Evolutionary conservation across 257 asterid species (phyloP), one percentile per base, ranked within the genome.

Genomic region (Perilla frutescens): DNA sequence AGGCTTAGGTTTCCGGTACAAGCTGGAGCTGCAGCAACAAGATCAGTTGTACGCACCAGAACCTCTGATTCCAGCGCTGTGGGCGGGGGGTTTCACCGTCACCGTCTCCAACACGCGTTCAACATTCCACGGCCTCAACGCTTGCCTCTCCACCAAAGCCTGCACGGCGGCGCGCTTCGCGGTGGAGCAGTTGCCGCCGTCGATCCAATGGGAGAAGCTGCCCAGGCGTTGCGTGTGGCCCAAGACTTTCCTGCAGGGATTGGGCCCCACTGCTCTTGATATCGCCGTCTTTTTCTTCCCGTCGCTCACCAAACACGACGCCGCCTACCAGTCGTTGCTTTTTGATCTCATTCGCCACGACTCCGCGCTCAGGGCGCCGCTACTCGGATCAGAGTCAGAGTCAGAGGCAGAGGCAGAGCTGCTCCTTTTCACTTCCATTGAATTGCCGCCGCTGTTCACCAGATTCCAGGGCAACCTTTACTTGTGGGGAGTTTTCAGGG

Each of bases 251-350:
- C 26, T 20, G 26, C 44, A 13, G 63, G 63, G 14, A 11, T 26
- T 51, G 4, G 87, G 68, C 3, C 81, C 87, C 7, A 73, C 61
- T 1, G 77, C 62, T 7, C 72, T 66, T 36, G 63, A 70, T 36
- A 60, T 83, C 13, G 82, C 63, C 1, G n/a, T 79, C 7, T 83
- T 73, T 68, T 83, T 83, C 71, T 70, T 83, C 15, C 74, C 87
- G 0, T 47, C 62, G 10, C 53, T 69, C 7, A 11, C 37, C 32
- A 54, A 64, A 0, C 12, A 71, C 47, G 81, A 72, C 14, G 15
- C 36, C 15, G 39, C 8, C 12, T 77, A 65, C 57, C 81, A 83
- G 4, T 4, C 34, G 31, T 8, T 82, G 78, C 60, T 82, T 41
- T 72, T 57, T 44, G 84, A 83, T 65, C 68, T 83, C 82, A 61